Base-by-base conservation (phyloP, 495 filamentous ascomycete species). In the Chaetomium fimeti region DNA sequence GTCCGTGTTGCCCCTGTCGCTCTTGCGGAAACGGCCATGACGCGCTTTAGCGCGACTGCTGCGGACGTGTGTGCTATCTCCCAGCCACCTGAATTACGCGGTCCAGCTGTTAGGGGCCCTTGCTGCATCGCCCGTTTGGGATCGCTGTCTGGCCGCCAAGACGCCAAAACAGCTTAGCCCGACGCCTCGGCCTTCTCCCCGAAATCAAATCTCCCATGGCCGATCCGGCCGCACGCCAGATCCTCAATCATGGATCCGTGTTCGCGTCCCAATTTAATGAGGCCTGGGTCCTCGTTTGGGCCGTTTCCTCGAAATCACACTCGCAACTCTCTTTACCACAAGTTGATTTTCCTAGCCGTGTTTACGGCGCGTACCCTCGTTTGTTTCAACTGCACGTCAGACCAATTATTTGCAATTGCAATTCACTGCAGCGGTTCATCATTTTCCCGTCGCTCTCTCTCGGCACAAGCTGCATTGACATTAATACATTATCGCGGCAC, bases 191-290 rank as follows among this genome's bases (percentile, higher is more conserved):
- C 54, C 65, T 3, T 3, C 25, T 55, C 55, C 65, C 65, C 55
- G 56, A 67, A 67, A 60, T 67, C 65, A 55, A 59, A 67, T 67
- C 65, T 60, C 64, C 61, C 18, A 63, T 60, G 58, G 13, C 28
- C 15, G 56, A 60, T 67, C 61, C 57, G 55, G 61, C 15, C 20
- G 25, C 27, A 28, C 22, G 28, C 51, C 20, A 53, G 61, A 64
- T 63, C 40, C 24, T 20, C 45, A 18, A 15, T n/a, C 11, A 3
- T 15, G 43, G 20, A 60, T 56, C 43, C 27, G 32, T n/a, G 42
- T 45, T 47, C 57, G 51, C 51, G 27, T 47, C 42, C 9, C 60
- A 67, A 59, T 67, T 60, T 64, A 64, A 67, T 57, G 42, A 38
- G 65, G n/a, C 36, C 48, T 27, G 32, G 65, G 45, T 61, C 58